Percentiles rank a stretch among this genome's conserved stretches.
phyloP scores from a whole-genome alignment of 441 rosid genomes.

The Mallotus japonicus region DNA sequence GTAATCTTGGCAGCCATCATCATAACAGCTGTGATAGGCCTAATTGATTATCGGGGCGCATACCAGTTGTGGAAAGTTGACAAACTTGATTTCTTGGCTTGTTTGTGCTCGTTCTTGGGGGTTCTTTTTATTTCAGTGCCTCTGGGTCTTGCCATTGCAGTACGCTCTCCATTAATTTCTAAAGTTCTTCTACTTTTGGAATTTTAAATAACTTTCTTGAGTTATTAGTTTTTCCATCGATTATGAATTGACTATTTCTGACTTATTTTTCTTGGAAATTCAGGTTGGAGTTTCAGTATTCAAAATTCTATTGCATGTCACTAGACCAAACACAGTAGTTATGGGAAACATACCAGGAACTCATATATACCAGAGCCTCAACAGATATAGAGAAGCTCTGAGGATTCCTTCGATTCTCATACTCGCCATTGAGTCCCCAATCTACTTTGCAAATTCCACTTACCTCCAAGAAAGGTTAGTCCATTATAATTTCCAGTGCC shows the following conservation, averaged over 20 bases:
- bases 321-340: constrained; percentile 70
- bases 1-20: constrained; percentile 84
- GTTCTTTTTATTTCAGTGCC: constrained; percentile 95
- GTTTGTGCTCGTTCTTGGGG: constrained; percentile 84
- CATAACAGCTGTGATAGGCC: constrained; percentile 90
- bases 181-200: background rate
- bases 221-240: background rate
- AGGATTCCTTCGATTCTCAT: constrained; percentile 76
- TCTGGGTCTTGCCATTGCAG: constrained; percentile 80
- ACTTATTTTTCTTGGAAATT: constrained; percentile 6
- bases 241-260: background rate
- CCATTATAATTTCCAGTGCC: background rate
- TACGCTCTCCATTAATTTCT: constrained; percentile 28
- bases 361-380: constrained; percentile 66
- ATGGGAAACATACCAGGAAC: constrained; percentile 85
- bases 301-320: constrained; percentile 81
- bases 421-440: constrained; percentile 75
- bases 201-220: background rate
- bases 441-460: constrained; percentile 86
- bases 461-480: constrained; percentile 83
- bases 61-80: constrained; percentile 78
- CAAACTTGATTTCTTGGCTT: constrained; percentile 87
- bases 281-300: constrained; percentile 91
- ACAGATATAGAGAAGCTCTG: constrained; percentile 62
- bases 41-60: constrained; percentile 74